Conservation (phyloP, 1,139 yeast species). For the Kurtzmaniella quercitrusa region DNA sequence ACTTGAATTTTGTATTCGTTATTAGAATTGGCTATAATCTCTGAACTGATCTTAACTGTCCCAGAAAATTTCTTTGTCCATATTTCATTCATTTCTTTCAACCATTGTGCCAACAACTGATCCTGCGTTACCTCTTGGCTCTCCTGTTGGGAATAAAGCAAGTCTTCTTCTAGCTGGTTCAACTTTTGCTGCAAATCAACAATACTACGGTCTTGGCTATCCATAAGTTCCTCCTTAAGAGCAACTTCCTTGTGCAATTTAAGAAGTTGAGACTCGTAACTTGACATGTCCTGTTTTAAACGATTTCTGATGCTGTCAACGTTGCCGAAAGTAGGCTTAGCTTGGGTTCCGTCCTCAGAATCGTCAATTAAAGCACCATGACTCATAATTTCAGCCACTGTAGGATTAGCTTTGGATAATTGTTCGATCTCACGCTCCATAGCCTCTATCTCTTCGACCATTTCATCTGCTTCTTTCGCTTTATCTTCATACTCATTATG, state of each 20-base stretch:
- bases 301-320: neutral
- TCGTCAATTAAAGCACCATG: neutral
- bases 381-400: neutral
- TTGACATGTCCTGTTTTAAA: neutral
- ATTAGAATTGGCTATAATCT: neutral
- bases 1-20: neutral
- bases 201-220: constrained; percentile 6
- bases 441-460: constrained; percentile 6
- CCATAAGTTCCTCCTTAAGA: constrained; percentile 5
- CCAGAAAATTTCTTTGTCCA: constrained; percentile 11
- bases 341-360: neutral
- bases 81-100: constrained; percentile 25
- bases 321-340: neutral
- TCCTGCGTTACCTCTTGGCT: constrained; percentile 8
- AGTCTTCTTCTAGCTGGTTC: constrained; percentile 10
- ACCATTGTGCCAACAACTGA: constrained; percentile 27
- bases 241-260: constrained; percentile 5
- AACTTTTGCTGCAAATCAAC: constrained; percentile 12
- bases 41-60: neutral
- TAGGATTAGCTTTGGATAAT: constrained; percentile 1
- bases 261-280: neutral
- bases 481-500: constrained; percentile 6
- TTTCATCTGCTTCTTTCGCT: constrained; percentile 4
- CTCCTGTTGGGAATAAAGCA: constrained; percentile 3
- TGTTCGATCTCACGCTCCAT: constrained; percentile 7